These are phyloP conservation scores for Ophiostoma sp. DNA, from an alignment of 2,329 filamentous ascomycete species.

Conservation along the genomic window DNA sequence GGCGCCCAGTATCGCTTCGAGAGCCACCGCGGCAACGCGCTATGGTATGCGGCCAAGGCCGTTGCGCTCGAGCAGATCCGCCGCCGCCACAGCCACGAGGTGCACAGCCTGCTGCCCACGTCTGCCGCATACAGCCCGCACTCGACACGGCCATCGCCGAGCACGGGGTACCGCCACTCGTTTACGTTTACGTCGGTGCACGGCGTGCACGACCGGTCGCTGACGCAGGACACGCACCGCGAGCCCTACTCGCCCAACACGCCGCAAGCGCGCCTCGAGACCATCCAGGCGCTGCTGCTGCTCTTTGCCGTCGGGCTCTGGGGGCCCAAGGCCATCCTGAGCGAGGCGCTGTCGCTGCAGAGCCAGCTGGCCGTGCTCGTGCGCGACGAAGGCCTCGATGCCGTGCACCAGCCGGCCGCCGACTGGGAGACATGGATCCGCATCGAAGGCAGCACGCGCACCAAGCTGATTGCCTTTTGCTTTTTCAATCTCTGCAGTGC, in stretches of 20 bases:
- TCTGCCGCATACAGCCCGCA: constrained; percentile 56
- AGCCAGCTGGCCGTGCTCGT: constrained; percentile 54
- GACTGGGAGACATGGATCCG: constrained; percentile 59
- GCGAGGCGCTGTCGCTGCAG: constrained; percentile 55
- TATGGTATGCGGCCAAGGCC: constrained; percentile 58
- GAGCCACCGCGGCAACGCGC: constrained; percentile 51
- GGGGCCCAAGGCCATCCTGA: constrained; percentile 56
- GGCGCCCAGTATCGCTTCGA: constrained; percentile 63
- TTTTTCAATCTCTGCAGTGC: constrained; percentile 61
- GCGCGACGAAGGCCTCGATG: constrained; percentile 52
- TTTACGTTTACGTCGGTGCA: constrained; percentile 56
- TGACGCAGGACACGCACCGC: constrained; percentile 54
- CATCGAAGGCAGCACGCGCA: constrained; percentile 52
- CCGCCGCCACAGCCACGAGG: constrained; percentile 51
- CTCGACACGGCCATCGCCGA: constrained; percentile 55
- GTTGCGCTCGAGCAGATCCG: constrained; percentile 56
- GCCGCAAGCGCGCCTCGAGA: constrained; percentile 56
- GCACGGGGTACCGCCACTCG: constrained; percentile 52
- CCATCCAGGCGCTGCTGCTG: constrained; percentile 58
- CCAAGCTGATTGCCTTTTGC: constrained; percentile 56
- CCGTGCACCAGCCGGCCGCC: constrained; percentile 42
- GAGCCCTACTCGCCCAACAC: constrained; percentile 57
- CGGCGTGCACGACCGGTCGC: constrained; percentile 45
- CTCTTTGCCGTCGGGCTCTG: constrained; percentile 57
- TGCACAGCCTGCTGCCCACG: constrained; percentile 52